Percentiles rank a stretch among this genome's conserved stretches.
Evolutionary conservation across 2,329 filamentous ascomycete species (phyloP).

Genomic region (Phyllosticta citriasiana): DNA sequence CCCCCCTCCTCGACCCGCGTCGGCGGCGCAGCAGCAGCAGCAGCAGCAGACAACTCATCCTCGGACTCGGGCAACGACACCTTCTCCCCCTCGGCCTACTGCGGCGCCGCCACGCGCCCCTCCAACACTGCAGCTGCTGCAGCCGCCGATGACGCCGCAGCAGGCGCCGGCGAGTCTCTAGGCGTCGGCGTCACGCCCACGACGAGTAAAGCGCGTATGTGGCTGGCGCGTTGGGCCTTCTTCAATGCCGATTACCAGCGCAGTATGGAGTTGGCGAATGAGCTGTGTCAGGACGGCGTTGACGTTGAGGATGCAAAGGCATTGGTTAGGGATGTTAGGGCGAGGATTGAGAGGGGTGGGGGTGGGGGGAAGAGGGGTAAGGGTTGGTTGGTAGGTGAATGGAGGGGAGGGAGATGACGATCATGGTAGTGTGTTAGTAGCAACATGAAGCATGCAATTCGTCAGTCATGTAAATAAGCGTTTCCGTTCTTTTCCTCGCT

Average conservation of each 20-base stretch:
- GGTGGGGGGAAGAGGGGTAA: not conserved
- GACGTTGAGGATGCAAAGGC: slow-evolving; percentile 97
- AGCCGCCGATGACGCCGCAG: not conserved
- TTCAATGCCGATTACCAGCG: slow-evolving; percentile 62
- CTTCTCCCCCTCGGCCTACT: slow-evolving; percentile 18
- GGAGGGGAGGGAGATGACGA: not conserved
- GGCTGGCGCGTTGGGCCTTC: slow-evolving; percentile 80
- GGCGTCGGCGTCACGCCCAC: slow-evolving; percentile 81
- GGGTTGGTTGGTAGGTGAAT: not conserved
- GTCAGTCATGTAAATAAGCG: too few species aligned
- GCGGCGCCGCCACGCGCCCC: slow-evolving; percentile 12
- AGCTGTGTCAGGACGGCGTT: slow-evolving; percentile 89
- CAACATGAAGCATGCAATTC: too few species aligned
- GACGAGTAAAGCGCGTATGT: slow-evolving; percentile 86
- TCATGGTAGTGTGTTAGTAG: too few species aligned
- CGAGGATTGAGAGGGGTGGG: slow-evolving; percentile 50
- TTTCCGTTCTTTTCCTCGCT: too few species aligned
- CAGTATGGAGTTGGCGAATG: slow-evolving; percentile 72
- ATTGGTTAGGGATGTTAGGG: slow-evolving; percentile 74
- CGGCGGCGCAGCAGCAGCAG: not conserved
- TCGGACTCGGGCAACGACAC: not conserved
- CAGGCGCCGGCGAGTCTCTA: slow-evolving; percentile 35
- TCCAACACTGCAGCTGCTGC: slow-evolving; percentile 15
- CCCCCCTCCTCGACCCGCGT: not conserved
- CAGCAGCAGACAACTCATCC: not conserved